Percentiles rank a stretch among this genome's conserved stretches.
These are phyloP conservation scores for Cryptosporidium meleagridis DNA, from an alignment of 169 alveolate species.

Conservation along the genomic window DNA sequence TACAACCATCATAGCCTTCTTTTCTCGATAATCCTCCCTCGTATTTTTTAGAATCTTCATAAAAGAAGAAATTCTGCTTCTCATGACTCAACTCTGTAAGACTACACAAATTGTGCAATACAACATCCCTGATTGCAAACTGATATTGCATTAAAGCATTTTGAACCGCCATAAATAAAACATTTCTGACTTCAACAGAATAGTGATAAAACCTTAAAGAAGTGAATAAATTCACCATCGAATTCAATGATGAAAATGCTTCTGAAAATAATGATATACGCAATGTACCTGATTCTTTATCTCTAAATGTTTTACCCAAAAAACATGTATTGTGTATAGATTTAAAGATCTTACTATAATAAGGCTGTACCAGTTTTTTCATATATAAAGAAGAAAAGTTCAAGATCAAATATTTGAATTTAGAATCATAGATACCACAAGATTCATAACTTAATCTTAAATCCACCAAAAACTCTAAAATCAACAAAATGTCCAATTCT, in stretches of 20 bases:
- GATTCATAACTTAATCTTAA: slow-evolving; percentile 24
- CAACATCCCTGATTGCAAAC: slow-evolving; percentile 36
- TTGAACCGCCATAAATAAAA: slow-evolving; percentile 19
- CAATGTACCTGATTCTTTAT: slow-evolving; percentile 63
- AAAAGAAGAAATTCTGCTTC: slow-evolving; percentile 20
- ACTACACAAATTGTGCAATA: slow-evolving; percentile 31
- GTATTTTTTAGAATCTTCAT: neutral
- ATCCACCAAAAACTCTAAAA: slow-evolving; percentile 47
- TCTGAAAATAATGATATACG: slow-evolving; percentile 32
- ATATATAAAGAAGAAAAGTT: slow-evolving; percentile 14
- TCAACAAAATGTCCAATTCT: slow-evolving; percentile 19
- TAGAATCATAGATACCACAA: slow-evolving; percentile 63
- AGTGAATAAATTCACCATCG: slow-evolving; percentile 29
- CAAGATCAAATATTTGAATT: slow-evolving; percentile 33
- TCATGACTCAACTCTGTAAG: slow-evolving; percentile 6
- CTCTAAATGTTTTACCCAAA: slow-evolving; percentile 56
- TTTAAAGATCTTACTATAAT: slow-evolving; percentile 11
- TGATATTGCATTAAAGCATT: slow-evolving; percentile 40
- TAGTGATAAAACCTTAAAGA: slow-evolving; percentile 13
- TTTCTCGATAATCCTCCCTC: neutral
- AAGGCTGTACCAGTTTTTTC: slow-evolving; percentile 30
- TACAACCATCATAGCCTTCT: neutral
- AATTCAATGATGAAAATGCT: neutral
- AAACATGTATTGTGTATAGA: slow-evolving; percentile 25
- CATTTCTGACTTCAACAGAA: slow-evolving; percentile 31